A percentile compares a stretch with the other conserved stretches of the same genome.
phyloP scores from a whole-genome alignment of 106 monocot genomes.

The Platanthera guangdongensis region DNA sequence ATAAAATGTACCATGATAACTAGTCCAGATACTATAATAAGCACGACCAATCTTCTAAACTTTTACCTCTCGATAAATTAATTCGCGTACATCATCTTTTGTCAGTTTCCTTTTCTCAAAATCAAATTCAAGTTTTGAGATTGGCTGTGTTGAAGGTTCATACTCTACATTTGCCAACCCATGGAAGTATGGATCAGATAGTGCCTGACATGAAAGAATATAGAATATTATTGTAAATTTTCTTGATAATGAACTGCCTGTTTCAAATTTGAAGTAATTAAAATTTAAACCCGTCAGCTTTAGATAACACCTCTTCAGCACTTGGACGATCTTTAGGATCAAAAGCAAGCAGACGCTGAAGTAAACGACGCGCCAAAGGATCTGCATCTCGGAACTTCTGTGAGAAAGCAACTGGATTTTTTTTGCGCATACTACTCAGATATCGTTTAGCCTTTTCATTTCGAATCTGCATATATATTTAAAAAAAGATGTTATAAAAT shows the following conservation, averaged over 20 bases:
- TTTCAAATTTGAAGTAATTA: neutral
- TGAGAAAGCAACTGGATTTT: slow-evolving; percentile 40
- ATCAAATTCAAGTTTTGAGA: slow-evolving; percentile 74
- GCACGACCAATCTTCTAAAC: neutral
- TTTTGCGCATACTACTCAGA: slow-evolving; percentile 58
- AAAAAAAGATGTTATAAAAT: slow-evolving; percentile 4
- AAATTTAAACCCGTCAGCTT: slow-evolving; percentile 4
- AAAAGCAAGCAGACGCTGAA: slow-evolving; percentile 59
- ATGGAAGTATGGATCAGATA: slow-evolving; percentile 58
- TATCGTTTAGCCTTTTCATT: slow-evolving; percentile 77
- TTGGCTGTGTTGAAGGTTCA: slow-evolving; percentile 70
- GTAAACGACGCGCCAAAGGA: slow-evolving; percentile 53
- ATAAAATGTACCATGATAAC: neutral
- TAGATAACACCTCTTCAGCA: slow-evolving; percentile 56
- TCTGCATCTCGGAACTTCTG: slow-evolving; percentile 57
- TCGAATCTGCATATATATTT: slow-evolving; percentile 34
- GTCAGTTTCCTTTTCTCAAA: slow-evolving; percentile 72
- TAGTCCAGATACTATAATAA: neutral
- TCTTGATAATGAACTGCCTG: neutral
- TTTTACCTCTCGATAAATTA: slow-evolving; percentile 69
- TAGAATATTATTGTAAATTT: neutral
- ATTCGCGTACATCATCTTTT: slow-evolving; percentile 69
- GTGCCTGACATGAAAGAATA: slow-evolving; percentile 33
- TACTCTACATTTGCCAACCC: slow-evolving; percentile 51
- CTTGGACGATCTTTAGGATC: slow-evolving; percentile 70